Percentiles rank a stretch among this genome's conserved stretches.
Conservation (phyloP, 2,329 filamentous ascomycete genomes). For the Aspergillus sclerotialis region DNA sequence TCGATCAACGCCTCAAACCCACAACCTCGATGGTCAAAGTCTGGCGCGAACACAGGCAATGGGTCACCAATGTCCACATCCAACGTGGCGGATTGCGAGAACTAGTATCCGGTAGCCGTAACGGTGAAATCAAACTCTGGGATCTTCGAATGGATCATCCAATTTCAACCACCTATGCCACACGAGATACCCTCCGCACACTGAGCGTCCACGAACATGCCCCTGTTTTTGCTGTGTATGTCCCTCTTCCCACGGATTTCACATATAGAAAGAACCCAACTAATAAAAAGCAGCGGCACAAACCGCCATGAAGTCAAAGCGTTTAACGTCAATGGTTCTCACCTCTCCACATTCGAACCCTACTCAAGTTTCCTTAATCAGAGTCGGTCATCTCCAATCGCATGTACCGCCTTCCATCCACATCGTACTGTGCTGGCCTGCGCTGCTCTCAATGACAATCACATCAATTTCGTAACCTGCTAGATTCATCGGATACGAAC, state of each 20-base stretch:
- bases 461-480: conserved; percentile 82
- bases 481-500: conserved; percentile 11
- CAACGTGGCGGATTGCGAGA: conserved; percentile 91
- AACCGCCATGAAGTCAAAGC: conserved; percentile 83
- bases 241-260: conserved; percentile 16
- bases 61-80: conserved; percentile 95
- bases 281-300: conserved; percentile 58
- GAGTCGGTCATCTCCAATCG: conserved; percentile 72
- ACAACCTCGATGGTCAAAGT: conserved; percentile 91
- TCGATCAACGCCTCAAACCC: conserved; percentile 77
- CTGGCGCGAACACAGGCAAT: conserved; percentile 93
- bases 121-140: conserved; percentile 93
- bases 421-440: conserved; percentile 88
- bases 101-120: conserved; percentile 79
- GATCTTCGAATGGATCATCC: conserved; percentile 83
- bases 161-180: conserved; percentile 66
- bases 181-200: conserved; percentile 70
- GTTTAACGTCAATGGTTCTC: conserved; percentile 77
- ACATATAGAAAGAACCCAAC: conserved; percentile 4
- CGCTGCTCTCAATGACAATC: conserved; percentile 76
- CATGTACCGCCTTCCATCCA: conserved; percentile 88
- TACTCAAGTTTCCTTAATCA: conserved; percentile 83
- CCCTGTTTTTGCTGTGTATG: conserved; percentile 89
- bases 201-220: conserved; percentile 93
- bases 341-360: conserved; percentile 78